Base-by-base conservation (phyloP, 768 basidiomycete species). In the Pholiota microspora region DNA sequence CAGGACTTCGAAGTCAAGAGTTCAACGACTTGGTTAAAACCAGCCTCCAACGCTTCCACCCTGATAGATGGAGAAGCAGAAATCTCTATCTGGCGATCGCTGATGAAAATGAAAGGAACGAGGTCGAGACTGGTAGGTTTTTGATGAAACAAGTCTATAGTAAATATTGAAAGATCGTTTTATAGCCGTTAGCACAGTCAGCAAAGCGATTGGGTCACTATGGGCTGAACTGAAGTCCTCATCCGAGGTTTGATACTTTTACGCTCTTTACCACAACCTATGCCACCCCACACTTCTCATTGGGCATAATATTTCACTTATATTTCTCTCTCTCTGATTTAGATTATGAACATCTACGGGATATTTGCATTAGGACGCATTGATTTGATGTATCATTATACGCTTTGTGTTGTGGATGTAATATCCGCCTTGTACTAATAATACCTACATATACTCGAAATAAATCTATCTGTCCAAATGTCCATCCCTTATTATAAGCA, bases 51-150 rank as follows among this genome's bases (percentile, higher is more conserved):
- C 72, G 89, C 49, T 92, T 91, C 66, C 92, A 92, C 60, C 88
- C 89, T 1, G 90, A 92, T 67, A 73, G 87, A 56, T 94, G 89
- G 91, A 75, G 83, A 38, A 83, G 86, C 27, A 76, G 86, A 36
- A 81, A 81, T 25, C 69, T 92, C 31, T 74, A 88, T 63, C 73
- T 73, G 54, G 80, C 80, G 45, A 77, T 88, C 45, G 61, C 66
- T 21, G 84, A 88, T 55, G 83, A 84, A 45, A 70, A 76, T 44
- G 79, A 83, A 62, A 77, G 82, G 57, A 75, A 73, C 34, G 83
- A 77, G 59, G 68, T 86, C 59, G 87, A 85, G 67, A 86, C 89
- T 51, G 88, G 88, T 76, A 71, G 49, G 73, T 25, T 12, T 38
- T 45, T 9, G 28, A 27, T 24, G 31, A 15, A 25, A 15, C 45